These are phyloP conservation scores for Porogramme epimiltina DNA, from an alignment of 1,284 basidiomycete species.

Conservation along the genomic window DNA sequence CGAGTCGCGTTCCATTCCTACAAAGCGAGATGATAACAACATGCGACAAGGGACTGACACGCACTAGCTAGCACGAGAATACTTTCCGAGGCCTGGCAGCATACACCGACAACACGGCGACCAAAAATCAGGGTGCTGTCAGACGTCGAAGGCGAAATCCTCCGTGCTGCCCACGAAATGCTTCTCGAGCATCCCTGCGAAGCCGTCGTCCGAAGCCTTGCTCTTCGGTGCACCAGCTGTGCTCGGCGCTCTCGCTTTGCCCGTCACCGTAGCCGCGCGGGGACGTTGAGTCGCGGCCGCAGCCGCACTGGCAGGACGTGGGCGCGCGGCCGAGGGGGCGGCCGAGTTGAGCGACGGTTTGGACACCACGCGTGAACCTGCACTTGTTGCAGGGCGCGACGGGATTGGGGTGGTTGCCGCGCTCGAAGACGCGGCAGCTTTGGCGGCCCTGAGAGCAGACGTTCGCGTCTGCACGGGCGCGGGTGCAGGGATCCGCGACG, in stretches of 20 bases:
- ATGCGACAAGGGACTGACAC: too few relatives aligned
- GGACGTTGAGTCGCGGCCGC: background rate
- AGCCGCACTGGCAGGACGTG: background rate
- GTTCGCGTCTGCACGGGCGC: constrained; percentile 18
- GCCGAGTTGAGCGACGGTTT: background rate
- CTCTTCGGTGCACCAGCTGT: background rate
- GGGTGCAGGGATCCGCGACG: background rate
- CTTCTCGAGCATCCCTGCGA: constrained; percentile 11
- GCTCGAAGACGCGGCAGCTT: constrained; percentile 14
- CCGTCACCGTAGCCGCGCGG: constrained; percentile 8
- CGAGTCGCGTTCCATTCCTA: too few relatives aligned
- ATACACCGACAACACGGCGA: too few relatives aligned
- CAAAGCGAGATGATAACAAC: too few relatives aligned
- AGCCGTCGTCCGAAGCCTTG: background rate
- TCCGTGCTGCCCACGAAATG: background rate
- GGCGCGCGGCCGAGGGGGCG: background rate
- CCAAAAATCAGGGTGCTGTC: background rate
- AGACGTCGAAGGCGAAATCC: constrained; percentile 17
- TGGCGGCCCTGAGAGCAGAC: constrained; percentile 18
- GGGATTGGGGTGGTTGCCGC: constrained; percentile 9
- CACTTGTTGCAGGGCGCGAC: constrained; percentile 1
- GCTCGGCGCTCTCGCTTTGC: background rate
- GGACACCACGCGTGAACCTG: constrained; percentile 1
- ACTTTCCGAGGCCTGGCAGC: too few relatives aligned
- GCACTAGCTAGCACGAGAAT: too few relatives aligned